These are phyloP conservation scores for Cladosporium sp. DNA, from an alignment of 2,329 filamentous ascomycete genomes.

Conservation along the genomic window DNA sequence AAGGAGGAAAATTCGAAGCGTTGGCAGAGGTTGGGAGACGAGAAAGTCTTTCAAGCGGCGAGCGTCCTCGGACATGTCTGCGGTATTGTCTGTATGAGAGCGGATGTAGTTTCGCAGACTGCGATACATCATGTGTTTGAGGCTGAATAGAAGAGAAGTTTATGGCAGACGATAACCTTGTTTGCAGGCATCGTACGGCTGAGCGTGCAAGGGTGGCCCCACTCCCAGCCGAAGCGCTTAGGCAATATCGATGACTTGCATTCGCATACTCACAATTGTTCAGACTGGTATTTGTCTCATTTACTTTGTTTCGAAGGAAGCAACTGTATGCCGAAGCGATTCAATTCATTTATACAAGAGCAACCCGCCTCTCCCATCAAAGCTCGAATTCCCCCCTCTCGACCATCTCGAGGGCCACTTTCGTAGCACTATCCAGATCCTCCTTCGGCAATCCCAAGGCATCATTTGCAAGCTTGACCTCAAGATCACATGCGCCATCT, in stretches of 20 bases:
- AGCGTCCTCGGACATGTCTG: background rate
- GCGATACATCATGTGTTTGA: background rate
- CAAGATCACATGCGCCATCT: constrained; percentile 35
- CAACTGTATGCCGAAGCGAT: background rate
- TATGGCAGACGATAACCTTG: background rate
- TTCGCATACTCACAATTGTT: background rate
- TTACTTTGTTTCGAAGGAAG: background rate
- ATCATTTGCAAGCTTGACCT: constrained; percentile 31
- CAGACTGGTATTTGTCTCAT: background rate
- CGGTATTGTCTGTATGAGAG: background rate
- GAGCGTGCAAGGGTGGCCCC: background rate
- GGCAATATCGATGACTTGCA: background rate
- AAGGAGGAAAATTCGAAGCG: background rate
- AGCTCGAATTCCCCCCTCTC: constrained; percentile 1
- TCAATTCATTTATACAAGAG: background rate
- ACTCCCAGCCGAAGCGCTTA: background rate
- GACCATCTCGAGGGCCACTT: constrained; percentile 19
- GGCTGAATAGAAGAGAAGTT: background rate
- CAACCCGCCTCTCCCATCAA: background rate
- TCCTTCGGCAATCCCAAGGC: constrained; percentile 26
- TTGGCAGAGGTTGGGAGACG: background rate
- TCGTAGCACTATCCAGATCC: constrained; percentile 28
- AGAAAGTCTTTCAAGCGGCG: background rate
- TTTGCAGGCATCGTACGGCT: background rate
- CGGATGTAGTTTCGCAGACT: background rate